phyloP scores from a whole-genome alignment of 768 basidiomycete species.

The Phanerodontia chrysosporium region DNA sequence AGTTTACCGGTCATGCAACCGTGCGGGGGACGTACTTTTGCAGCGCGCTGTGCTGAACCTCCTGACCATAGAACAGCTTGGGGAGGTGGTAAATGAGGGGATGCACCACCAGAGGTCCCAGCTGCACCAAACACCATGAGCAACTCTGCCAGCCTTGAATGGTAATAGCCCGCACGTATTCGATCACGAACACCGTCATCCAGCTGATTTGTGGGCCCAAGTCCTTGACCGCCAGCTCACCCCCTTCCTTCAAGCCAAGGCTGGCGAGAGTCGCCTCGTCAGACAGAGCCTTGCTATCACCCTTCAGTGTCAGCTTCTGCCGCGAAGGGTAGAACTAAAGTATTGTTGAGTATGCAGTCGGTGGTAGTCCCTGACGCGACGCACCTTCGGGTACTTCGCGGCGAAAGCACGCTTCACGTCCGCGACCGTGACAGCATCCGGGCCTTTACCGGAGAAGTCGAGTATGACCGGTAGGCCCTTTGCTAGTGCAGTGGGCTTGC shows the following conservation, averaged over 20 bases:
- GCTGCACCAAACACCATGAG: conserved; percentile 35
- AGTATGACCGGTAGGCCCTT: conserved; percentile 48
- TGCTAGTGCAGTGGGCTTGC: conserved; percentile 43
- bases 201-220: conserved; percentile 87
- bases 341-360: not conserved
- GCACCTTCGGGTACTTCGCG: conserved; percentile 47
- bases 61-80: conserved; percentile 60
- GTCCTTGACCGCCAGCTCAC: conserved; percentile 80
- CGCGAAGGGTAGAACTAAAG: conserved; percentile 64
- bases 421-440: conserved; percentile 49
- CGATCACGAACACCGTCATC: conserved; percentile 83
- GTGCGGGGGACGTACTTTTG: conserved; percentile 58
- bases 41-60: conserved; percentile 69
- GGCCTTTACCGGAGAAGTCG: conserved; percentile 40
- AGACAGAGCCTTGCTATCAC: conserved; percentile 54
- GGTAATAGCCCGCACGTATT: conserved; percentile 73
- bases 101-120: conserved; percentile 86
- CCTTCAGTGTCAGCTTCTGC: conserved; percentile 68
- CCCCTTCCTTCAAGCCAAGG: conserved; percentile 54
- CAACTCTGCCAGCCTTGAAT: not conserved
- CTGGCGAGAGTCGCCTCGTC: conserved; percentile 59
- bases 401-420: conserved; percentile 69
- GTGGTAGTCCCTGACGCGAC: conserved; percentile 13
- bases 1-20: not conserved
- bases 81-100: conserved; percentile 78